These are phyloP conservation scores for Trypanosoma theileri DNA, from an alignment of 208 protist species.

Conservation along the genomic window DNA sequence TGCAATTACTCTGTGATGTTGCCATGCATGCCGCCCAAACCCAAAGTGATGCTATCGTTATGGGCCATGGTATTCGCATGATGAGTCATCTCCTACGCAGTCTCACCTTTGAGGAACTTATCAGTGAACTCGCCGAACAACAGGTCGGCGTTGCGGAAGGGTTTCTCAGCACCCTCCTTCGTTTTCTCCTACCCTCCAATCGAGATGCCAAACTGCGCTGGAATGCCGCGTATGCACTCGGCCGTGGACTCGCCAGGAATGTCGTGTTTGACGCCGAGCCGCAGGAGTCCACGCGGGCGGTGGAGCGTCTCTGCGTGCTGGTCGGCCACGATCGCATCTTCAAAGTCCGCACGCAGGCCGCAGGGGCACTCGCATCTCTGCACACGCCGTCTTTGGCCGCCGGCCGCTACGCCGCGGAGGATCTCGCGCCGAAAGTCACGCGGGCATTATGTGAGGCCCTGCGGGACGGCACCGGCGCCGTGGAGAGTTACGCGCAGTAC, in stretches of 20 bases:
- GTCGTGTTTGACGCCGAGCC: conserved; percentile 76
- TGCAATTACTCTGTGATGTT: conserved; percentile 50
- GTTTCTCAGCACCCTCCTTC: conserved; percentile 58
- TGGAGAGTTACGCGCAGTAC: conserved; percentile 69
- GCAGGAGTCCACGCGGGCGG: conserved; percentile 38
- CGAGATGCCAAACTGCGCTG: conserved; percentile 74
- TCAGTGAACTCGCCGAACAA: conserved; percentile 53
- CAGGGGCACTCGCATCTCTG: conserved; percentile 43
- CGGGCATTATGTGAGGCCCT: conserved; percentile 64
- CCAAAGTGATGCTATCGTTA: conserved; percentile 41
- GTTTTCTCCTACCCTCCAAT: conserved; percentile 37
- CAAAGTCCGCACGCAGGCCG: conserved; percentile 85
- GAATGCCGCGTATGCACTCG: conserved; percentile 77
- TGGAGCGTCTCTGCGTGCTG: conserved; percentile 49
- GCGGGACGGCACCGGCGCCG: conserved; percentile 26
- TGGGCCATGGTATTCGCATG: conserved; percentile 82
- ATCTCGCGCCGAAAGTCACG: conserved; percentile 50
- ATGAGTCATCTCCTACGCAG: conserved; percentile 67
- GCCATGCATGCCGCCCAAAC: conserved; percentile 54
- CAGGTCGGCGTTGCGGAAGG: conserved; percentile 56
- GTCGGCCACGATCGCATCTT: conserved; percentile 68
- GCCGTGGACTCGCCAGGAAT: conserved; percentile 48
- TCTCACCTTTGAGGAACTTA: conserved; percentile 67
- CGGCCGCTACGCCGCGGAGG: conserved; percentile 34
- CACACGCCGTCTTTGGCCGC: conserved; percentile 30